A percentile compares a stretch with the other conserved stretches of the same genome.
Conservation (phyloP, 163 green algal species). For the Scenedesmus sp. region DNA sequence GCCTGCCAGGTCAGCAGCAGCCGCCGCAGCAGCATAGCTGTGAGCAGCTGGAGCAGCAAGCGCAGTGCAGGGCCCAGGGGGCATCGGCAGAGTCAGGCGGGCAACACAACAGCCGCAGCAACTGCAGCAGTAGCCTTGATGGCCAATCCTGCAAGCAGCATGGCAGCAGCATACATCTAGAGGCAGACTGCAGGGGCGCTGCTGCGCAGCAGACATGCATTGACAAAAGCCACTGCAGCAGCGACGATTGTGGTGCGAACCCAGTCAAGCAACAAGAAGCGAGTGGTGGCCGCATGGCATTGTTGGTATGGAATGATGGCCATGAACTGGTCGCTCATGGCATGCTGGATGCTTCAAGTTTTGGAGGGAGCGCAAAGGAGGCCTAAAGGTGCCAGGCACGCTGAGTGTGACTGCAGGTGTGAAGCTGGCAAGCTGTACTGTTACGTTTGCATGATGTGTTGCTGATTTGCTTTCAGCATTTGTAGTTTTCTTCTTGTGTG, state of each 20-base stretch:
- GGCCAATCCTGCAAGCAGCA: not conserved
- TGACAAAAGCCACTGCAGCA: not conserved
- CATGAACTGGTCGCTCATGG: not conserved
- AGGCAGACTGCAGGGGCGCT: not conserved
- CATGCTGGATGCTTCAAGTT: not conserved
- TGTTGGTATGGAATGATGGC: conserved; percentile 6
- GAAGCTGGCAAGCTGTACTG: not conserved
- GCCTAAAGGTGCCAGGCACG: not conserved
- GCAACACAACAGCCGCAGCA: not conserved
- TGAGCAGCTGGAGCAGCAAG: not conserved
- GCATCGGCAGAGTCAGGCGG: not conserved
- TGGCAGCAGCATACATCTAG: not conserved
- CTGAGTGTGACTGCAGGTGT: not conserved
- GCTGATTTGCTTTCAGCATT: not conserved
- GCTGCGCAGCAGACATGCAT: not conserved
- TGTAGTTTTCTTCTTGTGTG: too few relatives aligned
- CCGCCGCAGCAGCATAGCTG: not conserved
- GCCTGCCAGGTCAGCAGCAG: not conserved
- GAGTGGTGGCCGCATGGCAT: not conserved
- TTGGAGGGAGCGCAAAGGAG: conserved; percentile 3
- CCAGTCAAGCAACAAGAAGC: not conserved
- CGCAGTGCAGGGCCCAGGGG: not conserved
- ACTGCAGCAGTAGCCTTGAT: not conserved
- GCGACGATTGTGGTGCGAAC: not conserved
- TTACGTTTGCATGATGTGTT: not conserved